These are phyloP conservation scores for Helotiales sp. DNA, from an alignment of 2,329 filamentous ascomycete genomes.

Conservation along the genomic window DNA sequence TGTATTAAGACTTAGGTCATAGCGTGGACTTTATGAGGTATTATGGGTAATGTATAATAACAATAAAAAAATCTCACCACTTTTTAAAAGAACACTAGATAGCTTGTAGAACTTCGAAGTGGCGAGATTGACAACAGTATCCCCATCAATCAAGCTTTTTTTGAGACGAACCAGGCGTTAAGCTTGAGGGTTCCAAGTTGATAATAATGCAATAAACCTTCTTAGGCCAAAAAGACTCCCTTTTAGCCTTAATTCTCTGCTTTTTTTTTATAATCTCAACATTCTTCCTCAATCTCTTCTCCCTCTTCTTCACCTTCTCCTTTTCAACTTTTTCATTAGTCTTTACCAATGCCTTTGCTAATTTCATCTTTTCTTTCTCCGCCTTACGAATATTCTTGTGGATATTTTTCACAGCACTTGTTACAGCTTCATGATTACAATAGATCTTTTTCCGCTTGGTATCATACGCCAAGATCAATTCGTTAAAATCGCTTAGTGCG, in stretches of 20 bases:
- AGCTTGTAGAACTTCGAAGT: slow-evolving; percentile 34
- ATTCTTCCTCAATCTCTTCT: slow-evolving; percentile 46
- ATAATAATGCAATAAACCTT: slow-evolving; percentile 56
- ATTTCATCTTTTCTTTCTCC: slow-evolving; percentile 43
- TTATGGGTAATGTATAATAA: slow-evolving; percentile 43
- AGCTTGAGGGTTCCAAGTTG: slow-evolving; percentile 53
- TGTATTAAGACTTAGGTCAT: slow-evolving; percentile 53
- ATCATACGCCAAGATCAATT: slow-evolving; percentile 35
- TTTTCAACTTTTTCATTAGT: slow-evolving; percentile 46
- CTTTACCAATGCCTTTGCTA: slow-evolving; percentile 36
- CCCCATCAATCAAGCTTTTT: slow-evolving; percentile 51
- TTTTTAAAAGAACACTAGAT: slow-evolving; percentile 25
- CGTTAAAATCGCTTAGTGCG: slow-evolving; percentile 33
- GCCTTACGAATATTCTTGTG: slow-evolving; percentile 43
- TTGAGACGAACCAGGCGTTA: slow-evolving; percentile 54
- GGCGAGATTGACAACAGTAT: slow-evolving; percentile 35
- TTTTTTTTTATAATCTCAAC: slow-evolving; percentile 51
- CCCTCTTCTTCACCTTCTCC: slow-evolving; percentile 45
- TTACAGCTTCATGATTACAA: slow-evolving; percentile 47
- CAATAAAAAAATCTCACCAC: slow-evolving; percentile 38
- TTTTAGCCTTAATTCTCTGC: slow-evolving; percentile 50
- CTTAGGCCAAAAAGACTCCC: slow-evolving; percentile 55
- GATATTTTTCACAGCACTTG: slow-evolving; percentile 43
- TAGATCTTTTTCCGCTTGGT: slow-evolving; percentile 44
- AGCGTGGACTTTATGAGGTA: slow-evolving; percentile 53